Base-by-base conservation (phyloP, 805 yeast species). In the Candida nanaspora region DNA sequence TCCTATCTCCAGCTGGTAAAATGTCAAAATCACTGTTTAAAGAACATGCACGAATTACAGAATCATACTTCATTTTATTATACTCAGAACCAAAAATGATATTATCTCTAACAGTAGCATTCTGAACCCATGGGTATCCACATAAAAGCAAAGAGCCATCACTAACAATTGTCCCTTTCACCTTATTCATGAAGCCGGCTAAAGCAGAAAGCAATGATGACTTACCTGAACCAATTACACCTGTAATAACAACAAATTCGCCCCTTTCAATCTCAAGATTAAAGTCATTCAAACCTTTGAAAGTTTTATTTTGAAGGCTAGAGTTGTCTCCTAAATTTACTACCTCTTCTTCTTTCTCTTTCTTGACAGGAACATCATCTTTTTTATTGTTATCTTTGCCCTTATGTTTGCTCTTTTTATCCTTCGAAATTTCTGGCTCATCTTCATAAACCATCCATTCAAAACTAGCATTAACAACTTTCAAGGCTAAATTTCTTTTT, bases 191-290 rank as follows among this genome's bases (percentile, higher is more conserved):
- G 15, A 71, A 63, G 1, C 94, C 93, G 7, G 82, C 69, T 39
- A 86, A 63, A 0, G 93, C 87, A 43, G 71, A 68, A 33, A 86
- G 63, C 20, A 86, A 63, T 1, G 93, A 82, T 0, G 89, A 68
- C 53, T 86, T 86, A 40, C 96, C 95, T 3, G 86, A 71, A 3
- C 95, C 95, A 50, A 85, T 80, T 2, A 78, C 61, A 16, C 94
- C 94, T 0, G 87, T 81, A 15, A 83, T 69, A 40, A 81, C 78
- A 7, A 85, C 61, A 36, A 86, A 73, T 51, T 84, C 91, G n/a
- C 83, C 82, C 41, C 72, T 72, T 37, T 66, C 57, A 34, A 85
- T 63, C 1, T 59, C 51, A 26, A 85, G 59, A 45, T 74, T 64
- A 40, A 84, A 58, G 52, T 82, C 50, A 31, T 53, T 44, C 58